Percentiles rank a stretch among this genome's conserved stretches.
phyloP scores from a whole-genome alignment of 2,329 filamentous ascomycete genomes.

The Thielaviopsis musarum region DNA sequence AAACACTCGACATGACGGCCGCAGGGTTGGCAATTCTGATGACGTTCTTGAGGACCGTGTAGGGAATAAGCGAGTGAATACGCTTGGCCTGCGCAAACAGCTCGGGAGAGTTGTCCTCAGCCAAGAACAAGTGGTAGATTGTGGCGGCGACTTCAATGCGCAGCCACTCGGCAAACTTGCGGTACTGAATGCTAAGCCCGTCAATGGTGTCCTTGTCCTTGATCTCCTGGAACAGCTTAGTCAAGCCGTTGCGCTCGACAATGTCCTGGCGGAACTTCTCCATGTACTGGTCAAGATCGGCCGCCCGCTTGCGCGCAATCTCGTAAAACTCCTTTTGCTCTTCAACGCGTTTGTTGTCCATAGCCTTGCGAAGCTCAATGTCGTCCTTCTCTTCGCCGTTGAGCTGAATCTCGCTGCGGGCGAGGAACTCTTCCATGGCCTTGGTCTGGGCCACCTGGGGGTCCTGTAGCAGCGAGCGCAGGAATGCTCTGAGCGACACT shows the following conservation, averaged over 20 bases:
- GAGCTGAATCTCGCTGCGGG: slow-evolving; percentile 50
- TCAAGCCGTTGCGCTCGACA: slow-evolving; percentile 63
- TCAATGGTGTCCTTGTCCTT: slow-evolving; percentile 73
- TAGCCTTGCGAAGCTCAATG: slow-evolving; percentile 58
- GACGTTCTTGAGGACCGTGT: slow-evolving; percentile 86
- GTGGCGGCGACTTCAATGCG: slow-evolving; percentile 94
- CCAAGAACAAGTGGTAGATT: slow-evolving; percentile 90
- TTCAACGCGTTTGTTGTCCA: slow-evolving; percentile 77
- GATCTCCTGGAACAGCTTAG: slow-evolving; percentile 84
- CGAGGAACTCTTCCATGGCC: slow-evolving; percentile 73
- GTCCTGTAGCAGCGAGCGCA: slow-evolving; percentile 75
- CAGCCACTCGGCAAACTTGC: slow-evolving; percentile 96
- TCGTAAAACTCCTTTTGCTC: slow-evolving; percentile 94
- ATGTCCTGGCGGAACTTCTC: slow-evolving; percentile 64
- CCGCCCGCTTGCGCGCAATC: slow-evolving; percentile 75
- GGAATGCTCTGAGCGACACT: slow-evolving; percentile 76
- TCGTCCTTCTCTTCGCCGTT: slow-evolving; percentile 74
- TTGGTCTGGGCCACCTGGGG: slow-evolving; percentile 67
- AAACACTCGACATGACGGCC: slow-evolving; percentile 86
- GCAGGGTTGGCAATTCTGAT: slow-evolving; percentile 93
- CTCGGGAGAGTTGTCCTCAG: slow-evolving; percentile 95
- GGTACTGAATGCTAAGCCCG: slow-evolving; percentile 85
- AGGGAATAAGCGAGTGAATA: slow-evolving; percentile 89
- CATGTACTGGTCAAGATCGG: slow-evolving; percentile 95
- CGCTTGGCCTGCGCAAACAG: slow-evolving; percentile 85